Percentiles rank a stretch among this genome's conserved stretches.
phyloP scores from a whole-genome alignment of 768 basidiomycete genomes.

The Naganishia vaughanmartiniae region DNA sequence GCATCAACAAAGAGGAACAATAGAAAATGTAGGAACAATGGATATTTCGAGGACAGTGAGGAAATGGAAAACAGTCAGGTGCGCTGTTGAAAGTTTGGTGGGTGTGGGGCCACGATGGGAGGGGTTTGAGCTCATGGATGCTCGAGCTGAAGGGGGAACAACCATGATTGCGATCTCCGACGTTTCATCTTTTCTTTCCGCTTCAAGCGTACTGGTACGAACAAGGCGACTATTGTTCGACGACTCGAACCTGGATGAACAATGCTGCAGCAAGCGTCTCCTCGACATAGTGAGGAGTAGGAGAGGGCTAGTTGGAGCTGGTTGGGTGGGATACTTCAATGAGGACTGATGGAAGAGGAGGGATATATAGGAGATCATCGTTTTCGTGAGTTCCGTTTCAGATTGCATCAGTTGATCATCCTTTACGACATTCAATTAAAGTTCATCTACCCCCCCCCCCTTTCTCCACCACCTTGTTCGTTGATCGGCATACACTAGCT shows the following conservation, averaged over 20 bases:
- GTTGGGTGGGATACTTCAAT: no score
- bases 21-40: slow-evolving; percentile 5
- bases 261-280: slow-evolving; percentile 2
- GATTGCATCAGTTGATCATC: neutral
- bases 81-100: neutral
- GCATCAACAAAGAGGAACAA: neutral
- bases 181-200: slow-evolving; percentile 19
- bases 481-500: neutral
- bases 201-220: neutral
- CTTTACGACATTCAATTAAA: neutral
- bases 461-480: neutral
- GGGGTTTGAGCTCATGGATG: no score
- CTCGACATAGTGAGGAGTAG: neutral
- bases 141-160: neutral
- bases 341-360: neutral
- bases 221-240: slow-evolving; percentile 1
- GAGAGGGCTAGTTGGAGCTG: neutral
- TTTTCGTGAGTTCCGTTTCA: neutral
- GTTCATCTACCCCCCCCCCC: neutral
- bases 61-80: neutral
- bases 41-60: neutral
- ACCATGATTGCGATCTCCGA: neutral
- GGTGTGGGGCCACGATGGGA: neutral
- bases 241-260: neutral
- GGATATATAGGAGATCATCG: slow-evolving; percentile 16